Evolutionary conservation across 176 grass and related monocot genomes (phyloP), one percentile per base, ranked within the genome.

Genomic region (Thinopyrum elongatum): DNA sequence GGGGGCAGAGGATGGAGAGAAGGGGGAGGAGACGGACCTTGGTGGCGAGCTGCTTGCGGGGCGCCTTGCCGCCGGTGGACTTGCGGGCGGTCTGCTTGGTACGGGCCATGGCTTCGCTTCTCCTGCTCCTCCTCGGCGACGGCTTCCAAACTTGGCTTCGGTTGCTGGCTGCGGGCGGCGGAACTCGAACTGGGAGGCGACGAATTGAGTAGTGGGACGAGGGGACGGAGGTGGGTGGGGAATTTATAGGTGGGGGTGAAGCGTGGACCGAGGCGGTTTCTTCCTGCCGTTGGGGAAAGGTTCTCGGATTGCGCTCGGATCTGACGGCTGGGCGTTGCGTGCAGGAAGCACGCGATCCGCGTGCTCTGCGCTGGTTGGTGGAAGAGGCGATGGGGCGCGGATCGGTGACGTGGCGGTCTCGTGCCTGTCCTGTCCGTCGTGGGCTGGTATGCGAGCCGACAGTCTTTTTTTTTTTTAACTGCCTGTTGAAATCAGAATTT

Each of bases 61-160:
- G 95, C 0, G 92, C 95, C 90, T 97, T 97, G 21, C 90, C 94
- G 21, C 94, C 94, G 35, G 92, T 97, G 10, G 94, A 97, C 77
- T 97, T 97, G 42, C 94, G 83, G 11, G 94, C 94, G 6, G 94
- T 97, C 89, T 97, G 94, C 90, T 97, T 97, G 5, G 94, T 97
- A 72, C 92, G 84, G 61, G 94, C 94, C 94, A 97, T 97, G 2
- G 65, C 63, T 8, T 10, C 33, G 2, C 47, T 70, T 6, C 2
- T 57, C 1, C 66, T 22, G 0, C 58, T 10, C 15, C 47, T 51
- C 15, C 5, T 51, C 47, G 5, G 5, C 46, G 46, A 14, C 35
- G 21, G 0, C 70, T 8, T 31, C 21, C 10, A 1, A 16, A 65
- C 35, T n/a, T 16, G 21, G 73, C 65, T 67, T 67, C 16, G 8